Base-by-base conservation (phyloP, 192 early-diverging fungal species). In the Jimgerdemannia lactiflua region DNA sequence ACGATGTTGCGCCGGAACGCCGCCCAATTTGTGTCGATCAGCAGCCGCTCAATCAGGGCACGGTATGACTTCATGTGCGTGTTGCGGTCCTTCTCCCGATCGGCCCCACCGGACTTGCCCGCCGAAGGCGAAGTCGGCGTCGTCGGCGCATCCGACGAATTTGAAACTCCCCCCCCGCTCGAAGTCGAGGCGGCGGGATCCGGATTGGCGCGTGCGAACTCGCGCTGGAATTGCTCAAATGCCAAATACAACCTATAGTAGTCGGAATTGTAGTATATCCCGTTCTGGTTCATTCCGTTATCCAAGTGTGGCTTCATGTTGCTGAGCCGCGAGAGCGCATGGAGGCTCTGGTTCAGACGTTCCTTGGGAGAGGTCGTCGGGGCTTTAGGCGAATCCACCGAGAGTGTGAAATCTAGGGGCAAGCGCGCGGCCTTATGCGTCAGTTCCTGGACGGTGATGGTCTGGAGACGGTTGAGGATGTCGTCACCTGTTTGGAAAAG, bases 201-300 rank as follows among this genome's bases (percentile, higher is more conserved):
- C 40, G 79, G 79, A 71, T 73, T 77, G 14, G 77, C 63, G 3
- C 43, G 72, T 3, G 79, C 79, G 71, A 75, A 81, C 6, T 65
- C 73, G 4, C 70, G 43, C 44, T 77, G 75, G 67, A 81, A 81
- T 43, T 81, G 80, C 10, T 78, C 80, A 77, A 81, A 81, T 1
- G 80, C 80, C 19, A 78, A 39, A 29, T 74, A 81, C 17, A 81
- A 66, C 43, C 76, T 68, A 65, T 70, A 81, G 63, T 81, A 81
- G 43, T 81, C 80, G 14, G 59, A 63, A n/a, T 81, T 81, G 76
- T 81, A 81, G 69, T 81, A 81, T 11, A 81, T 81, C 17, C 80
- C 80, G 65, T 81, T 78, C 64, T 81, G 80, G 54, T 81, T 81
- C 80, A 81, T 81, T 4, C 80, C 80, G 29, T 81, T 81, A 63